Conservation (phyloP, 1,284 basidiomycete species). For the Butyriboletus pseudospeciosus region DNA sequence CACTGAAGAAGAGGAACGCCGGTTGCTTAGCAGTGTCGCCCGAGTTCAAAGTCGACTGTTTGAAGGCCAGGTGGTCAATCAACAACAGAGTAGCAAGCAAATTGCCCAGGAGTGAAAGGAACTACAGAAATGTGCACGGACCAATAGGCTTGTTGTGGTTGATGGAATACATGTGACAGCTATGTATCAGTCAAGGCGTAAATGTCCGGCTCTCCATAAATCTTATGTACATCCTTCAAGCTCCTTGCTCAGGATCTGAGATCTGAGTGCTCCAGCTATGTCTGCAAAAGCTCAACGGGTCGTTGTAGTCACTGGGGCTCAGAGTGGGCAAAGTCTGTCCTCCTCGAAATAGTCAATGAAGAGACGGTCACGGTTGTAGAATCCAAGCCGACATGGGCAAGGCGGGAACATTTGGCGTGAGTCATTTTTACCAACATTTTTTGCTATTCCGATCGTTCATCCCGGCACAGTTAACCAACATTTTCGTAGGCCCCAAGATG, state of each 20-base stretch:
- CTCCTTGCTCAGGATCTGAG: neutral
- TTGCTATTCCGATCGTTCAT: too few relatives aligned
- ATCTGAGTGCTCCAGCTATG: neutral
- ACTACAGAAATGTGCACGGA: slow-evolving; percentile 41
- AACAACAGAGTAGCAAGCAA: slow-evolving; percentile 36
- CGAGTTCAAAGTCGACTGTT: slow-evolving; percentile 56
- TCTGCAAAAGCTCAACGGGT: neutral
- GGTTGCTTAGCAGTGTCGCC: slow-evolving; percentile 50
- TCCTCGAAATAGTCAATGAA: neutral
- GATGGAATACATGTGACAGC: slow-evolving; percentile 45
- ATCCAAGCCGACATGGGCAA: neutral
- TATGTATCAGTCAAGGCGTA: too few relatives aligned
- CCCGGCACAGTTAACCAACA: too few relatives aligned
- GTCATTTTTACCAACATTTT: neutral
- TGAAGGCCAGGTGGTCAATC: slow-evolving; percentile 48
- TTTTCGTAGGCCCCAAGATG: slow-evolving; percentile 34
- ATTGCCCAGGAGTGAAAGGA: slow-evolving; percentile 45
- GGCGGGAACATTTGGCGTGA: slow-evolving; percentile 1
- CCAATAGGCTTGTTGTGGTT: slow-evolving; percentile 39
- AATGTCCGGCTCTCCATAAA: too few relatives aligned
- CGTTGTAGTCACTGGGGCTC: slow-evolving; percentile 2
- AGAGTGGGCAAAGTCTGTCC: neutral
- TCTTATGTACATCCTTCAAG: neutral
- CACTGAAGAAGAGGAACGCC: slow-evolving; percentile 54
- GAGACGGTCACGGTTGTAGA: slow-evolving; percentile 1